Conservation (phyloP, 2,329 filamentous ascomycete species). For the Coleophoma crateriformis region DNA sequence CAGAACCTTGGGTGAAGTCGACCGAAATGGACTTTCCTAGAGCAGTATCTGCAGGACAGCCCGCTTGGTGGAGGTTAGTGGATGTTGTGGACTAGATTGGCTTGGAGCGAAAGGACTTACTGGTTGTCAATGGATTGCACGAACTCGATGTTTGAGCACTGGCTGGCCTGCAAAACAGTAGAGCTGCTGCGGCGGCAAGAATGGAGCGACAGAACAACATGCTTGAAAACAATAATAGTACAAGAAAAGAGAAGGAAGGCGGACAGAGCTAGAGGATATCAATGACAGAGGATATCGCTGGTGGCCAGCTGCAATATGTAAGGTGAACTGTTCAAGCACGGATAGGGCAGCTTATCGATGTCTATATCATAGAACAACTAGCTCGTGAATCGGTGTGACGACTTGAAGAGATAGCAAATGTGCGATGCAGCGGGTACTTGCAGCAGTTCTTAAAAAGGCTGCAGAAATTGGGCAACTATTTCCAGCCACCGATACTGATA, state of each 20-base stretch:
- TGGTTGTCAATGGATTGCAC: conserved; percentile 45
- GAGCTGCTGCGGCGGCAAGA: conserved; percentile 11
- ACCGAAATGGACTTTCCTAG: conserved; percentile 77
- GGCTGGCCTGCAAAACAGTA: conserved; percentile 11
- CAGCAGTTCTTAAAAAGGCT: conserved; percentile 11
- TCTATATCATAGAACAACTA: no score
- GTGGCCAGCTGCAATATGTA: no score
- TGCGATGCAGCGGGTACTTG: conserved; percentile 8
- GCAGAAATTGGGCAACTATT: conserved; percentile 9
- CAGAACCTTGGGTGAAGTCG: conserved; percentile 74
- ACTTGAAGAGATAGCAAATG: no score
- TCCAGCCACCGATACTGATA: conserved; percentile 9
- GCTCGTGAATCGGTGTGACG: no score
- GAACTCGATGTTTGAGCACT: conserved; percentile 46
- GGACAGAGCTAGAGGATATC: no score
- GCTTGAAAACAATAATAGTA: conserved; percentile 6
- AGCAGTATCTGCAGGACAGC: conserved; percentile 71
- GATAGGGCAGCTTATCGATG: no score
- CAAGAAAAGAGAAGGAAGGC: conserved; percentile 9
- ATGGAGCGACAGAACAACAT: conserved; percentile 20
- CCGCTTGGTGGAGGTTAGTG: conserved; percentile 30
- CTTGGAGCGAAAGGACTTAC: conserved; percentile 20
- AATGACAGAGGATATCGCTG: no score
- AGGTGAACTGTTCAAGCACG: no score
- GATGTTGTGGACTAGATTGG: background rate